Conservation (phyloP, 371 early-diverging fungal species). For the Mucor saturninus region DNA sequence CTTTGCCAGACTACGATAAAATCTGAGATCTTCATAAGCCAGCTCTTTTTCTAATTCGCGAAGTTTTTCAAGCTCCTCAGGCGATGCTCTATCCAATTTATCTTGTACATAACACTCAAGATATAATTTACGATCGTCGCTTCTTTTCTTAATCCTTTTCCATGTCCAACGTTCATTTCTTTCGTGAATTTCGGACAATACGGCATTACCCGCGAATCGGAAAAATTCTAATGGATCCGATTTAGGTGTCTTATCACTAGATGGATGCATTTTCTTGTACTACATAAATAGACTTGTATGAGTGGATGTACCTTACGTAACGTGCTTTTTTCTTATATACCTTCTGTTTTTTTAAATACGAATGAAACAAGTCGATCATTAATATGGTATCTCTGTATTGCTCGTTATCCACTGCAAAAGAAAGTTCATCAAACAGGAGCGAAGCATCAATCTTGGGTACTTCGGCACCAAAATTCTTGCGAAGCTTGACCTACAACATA, state of each 20-base stretch:
- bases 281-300: neutral
- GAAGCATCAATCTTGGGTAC: conserved; percentile 71
- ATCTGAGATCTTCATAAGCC: conserved; percentile 87
- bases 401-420: conserved; percentile 87
- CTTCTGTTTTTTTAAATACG: conserved; percentile 60
- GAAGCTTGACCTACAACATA: conserved; percentile 53
- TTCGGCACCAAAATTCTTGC: conserved; percentile 68
- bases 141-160: conserved; percentile 81
- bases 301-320: neutral
- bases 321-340: conserved; percentile 11
- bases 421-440: conserved; percentile 90
- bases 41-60: conserved; percentile 78
- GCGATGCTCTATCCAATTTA: conserved; percentile 58
- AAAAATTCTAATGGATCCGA: conserved; percentile 87
- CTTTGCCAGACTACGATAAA: conserved; percentile 86
- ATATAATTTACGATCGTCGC: conserved; percentile 85
- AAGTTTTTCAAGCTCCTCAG: conserved; percentile 63
- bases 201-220: conserved; percentile 78
- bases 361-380: conserved; percentile 84
- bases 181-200: conserved; percentile 88
- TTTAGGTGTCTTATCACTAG: conserved; percentile 73
- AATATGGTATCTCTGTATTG: conserved; percentile 86
- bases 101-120: conserved; percentile 77
- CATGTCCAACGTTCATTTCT: conserved; percentile 85
- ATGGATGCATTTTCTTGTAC: conserved; percentile 88